These are phyloP conservation scores for Umbelopsis sp. DNA, from an alignment of 192 early-diverging fungal genomes.

Conservation along the genomic window DNA sequence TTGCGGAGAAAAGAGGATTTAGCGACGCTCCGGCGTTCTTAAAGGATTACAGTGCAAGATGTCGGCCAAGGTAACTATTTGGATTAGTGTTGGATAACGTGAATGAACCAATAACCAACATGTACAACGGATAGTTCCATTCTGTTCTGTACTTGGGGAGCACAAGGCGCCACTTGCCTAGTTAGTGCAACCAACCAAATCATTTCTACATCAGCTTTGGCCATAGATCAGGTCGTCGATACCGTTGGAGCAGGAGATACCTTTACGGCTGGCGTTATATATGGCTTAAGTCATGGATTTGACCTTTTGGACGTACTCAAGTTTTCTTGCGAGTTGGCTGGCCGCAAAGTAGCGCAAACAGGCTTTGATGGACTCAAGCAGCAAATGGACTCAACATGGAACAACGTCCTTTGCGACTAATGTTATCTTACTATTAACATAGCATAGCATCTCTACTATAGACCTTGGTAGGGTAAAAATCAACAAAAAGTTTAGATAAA, in stretches of 20 bases:
- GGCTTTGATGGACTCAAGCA: conserved; percentile 45
- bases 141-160: conserved; percentile 66
- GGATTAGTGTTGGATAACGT: too few relatives aligned
- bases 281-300: conserved; percentile 31
- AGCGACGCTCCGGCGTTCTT: conserved; percentile 40
- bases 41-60: not conserved
- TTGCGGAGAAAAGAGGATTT: conserved; percentile 61
- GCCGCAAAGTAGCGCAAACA: conserved; percentile 48
- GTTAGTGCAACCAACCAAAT: conserved; percentile 37
- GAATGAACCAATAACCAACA: too few relatives aligned
- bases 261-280: conserved; percentile 57
- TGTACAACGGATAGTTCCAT: too few relatives aligned
- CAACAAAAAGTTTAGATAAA: too few relatives aligned
- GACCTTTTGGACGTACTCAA: conserved; percentile 28
- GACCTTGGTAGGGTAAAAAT: too few relatives aligned
- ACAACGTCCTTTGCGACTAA: too few relatives aligned
- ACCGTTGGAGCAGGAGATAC: conserved; percentile 58
- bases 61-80: conserved; percentile 24
- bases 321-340: conserved; percentile 51
- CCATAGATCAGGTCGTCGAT: conserved; percentile 39
- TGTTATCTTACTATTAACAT: too few relatives aligned
- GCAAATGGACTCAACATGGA: not conserved
- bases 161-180: conserved; percentile 51
- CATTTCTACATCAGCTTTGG: conserved; percentile 33
- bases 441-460: too few relatives aligned